phyloP scores from a whole-genome alignment of 805 yeast genomes.

The Priceomyces haplophilus region DNA sequence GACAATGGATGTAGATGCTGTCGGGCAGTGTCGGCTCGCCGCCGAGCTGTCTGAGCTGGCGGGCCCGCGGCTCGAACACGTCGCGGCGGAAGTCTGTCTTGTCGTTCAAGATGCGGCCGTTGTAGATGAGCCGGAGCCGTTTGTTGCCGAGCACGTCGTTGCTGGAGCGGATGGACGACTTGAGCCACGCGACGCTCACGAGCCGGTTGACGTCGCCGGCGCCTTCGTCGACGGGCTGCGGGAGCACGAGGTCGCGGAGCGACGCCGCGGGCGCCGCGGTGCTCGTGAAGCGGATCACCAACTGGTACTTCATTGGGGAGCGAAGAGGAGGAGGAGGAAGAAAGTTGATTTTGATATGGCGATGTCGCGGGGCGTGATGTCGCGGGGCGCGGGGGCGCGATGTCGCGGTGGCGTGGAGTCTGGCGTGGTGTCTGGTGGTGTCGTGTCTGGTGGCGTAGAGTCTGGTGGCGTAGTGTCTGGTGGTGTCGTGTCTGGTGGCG shows the following conservation, averaged over 20 bases:
- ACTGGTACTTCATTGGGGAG: constrained; percentile 24
- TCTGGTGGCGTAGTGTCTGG: no score
- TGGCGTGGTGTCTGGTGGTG: no score
- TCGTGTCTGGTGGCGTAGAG: no score
- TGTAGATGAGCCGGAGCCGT: constrained; percentile 63
- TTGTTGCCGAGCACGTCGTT: constrained; percentile 30
- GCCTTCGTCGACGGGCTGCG: constrained; percentile 24
- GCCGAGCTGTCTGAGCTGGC: constrained; percentile 12
- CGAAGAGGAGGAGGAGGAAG: no score
- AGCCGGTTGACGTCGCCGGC: constrained; percentile 30
- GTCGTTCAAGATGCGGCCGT: constrained; percentile 63
- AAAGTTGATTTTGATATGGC: no score
- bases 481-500: no score
- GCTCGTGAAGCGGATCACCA: constrained; percentile 32
- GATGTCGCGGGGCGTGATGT: no score
- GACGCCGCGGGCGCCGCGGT: constrained; percentile 16
- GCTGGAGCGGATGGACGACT: constrained; percentile 26
- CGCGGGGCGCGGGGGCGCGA: no score
- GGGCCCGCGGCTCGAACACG: constrained; percentile 37
- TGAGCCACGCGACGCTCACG: constrained; percentile 30
- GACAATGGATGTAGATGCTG: constrained; percentile 70
- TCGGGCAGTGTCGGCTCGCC: constrained; percentile 11
- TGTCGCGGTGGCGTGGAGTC: no score
- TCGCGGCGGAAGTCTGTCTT: constrained; percentile 54
- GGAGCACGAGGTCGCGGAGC: constrained; percentile 27